A percentile compares a stretch with the other conserved stretches of the same genome.
These are phyloP conservation scores for Citrus glauca DNA, from an alignment of 345 rosid species.

Conservation along the genomic window DNA sequence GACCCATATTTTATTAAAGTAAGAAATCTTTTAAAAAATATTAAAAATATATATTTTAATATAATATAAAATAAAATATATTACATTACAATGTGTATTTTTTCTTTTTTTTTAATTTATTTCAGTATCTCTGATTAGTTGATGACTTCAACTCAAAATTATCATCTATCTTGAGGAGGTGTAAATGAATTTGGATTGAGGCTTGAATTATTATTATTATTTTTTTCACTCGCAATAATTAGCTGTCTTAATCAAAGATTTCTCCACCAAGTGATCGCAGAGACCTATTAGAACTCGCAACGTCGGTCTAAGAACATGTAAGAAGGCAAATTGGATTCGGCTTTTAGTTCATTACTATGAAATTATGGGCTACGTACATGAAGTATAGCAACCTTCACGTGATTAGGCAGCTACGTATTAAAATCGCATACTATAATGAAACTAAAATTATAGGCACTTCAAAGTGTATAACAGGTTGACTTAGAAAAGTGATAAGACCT, in stretches of 20 bases:
- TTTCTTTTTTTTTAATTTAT: too few species aligned
- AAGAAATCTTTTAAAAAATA: too few species aligned
- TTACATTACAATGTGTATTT: too few species aligned
- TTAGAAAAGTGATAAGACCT: too few species aligned
- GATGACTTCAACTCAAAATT: too few species aligned
- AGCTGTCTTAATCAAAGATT: background rate
- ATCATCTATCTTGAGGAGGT: too few species aligned
- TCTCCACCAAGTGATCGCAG: background rate
- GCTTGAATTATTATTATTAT: too few species aligned
- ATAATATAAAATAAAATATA: too few species aligned
- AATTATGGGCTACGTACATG: background rate
- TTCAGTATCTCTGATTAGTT: too few species aligned
- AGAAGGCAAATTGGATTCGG: background rate
- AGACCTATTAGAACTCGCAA: background rate
- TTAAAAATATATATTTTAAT: too few species aligned
- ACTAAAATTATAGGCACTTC: background rate
- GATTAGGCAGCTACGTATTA: background rate
- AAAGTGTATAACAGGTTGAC: background rate
- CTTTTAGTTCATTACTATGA: background rate
- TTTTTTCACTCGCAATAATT: background rate
- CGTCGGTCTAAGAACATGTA: background rate
- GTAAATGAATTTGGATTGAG: too few species aligned
- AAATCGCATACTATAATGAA: background rate
- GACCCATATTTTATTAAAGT: too few species aligned
- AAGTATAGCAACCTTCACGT: background rate